Evolutionary conservation across 352 stramenopile species (phyloP).

Genomic region (Halophytophthora polymorphica): DNA sequence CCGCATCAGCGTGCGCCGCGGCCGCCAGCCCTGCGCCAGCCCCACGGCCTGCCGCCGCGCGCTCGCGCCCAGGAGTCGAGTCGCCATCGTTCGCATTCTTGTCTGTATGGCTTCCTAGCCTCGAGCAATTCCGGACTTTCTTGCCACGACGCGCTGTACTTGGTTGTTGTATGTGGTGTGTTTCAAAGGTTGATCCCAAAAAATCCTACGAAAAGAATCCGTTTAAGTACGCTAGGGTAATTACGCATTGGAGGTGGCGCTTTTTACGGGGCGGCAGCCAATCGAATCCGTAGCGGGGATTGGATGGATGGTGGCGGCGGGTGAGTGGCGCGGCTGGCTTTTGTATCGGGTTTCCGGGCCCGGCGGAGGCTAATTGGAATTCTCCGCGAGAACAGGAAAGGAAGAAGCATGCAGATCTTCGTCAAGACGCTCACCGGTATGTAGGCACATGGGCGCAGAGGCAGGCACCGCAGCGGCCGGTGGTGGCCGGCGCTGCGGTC

Average conservation of each 20-base stretch:
- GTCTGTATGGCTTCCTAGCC: no score
- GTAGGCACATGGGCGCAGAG: not conserved
- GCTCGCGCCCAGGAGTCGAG: not conserved
- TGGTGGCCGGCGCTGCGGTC: not conserved
- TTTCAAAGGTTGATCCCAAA: no score
- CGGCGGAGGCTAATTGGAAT: slow-evolving; percentile 43
- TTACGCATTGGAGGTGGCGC: no score
- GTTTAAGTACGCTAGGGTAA: slow-evolving; percentile 6
- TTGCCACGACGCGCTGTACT: no score
- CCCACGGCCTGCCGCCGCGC: not conserved
- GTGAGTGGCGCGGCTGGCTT: slow-evolving; percentile 10
- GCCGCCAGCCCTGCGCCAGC: not conserved
- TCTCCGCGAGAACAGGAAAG: slow-evolving; percentile 59
- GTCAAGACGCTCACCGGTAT: slow-evolving; percentile 37
- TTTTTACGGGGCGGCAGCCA: no score
- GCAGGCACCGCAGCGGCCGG: not conserved
- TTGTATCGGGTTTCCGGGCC: not conserved
- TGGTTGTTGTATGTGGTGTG: no score
- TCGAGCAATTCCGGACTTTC: no score
- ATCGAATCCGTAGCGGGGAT: slow-evolving; percentile 3
- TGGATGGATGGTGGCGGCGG: slow-evolving; percentile 32
- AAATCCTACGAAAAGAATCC: no score
- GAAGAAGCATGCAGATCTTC: slow-evolving; percentile 24
- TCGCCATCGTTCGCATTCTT: not conserved
- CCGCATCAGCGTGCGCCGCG: not conserved